A percentile compares a stretch with the other conserved stretches of the same genome.
These are phyloP conservation scores for Leptographium radiaticola DNA, from an alignment of 2,329 filamentous ascomycete species.

Conservation along the genomic window DNA sequence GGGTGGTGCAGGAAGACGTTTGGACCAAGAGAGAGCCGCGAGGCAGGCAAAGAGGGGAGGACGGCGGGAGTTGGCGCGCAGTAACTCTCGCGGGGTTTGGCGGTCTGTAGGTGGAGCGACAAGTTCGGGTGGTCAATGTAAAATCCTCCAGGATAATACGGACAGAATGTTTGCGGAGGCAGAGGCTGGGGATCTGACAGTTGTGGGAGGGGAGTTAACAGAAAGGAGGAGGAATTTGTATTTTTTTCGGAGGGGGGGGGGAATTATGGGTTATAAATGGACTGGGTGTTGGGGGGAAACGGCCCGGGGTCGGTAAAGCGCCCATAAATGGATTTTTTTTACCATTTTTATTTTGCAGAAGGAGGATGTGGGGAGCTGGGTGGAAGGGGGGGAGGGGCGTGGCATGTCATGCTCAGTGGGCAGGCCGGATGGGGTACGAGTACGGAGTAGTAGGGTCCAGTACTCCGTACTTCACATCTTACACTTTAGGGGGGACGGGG, in stretches of 20 bases:
- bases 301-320: slow-evolving; percentile 11
- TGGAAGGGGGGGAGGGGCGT: slow-evolving; percentile 5
- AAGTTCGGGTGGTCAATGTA: too few species aligned
- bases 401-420: slow-evolving; percentile 2
- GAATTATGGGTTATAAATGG: slow-evolving; percentile 13
- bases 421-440: neutral
- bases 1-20: neutral
- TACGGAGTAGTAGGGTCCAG: too few species aligned
- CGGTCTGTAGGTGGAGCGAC: too few species aligned
- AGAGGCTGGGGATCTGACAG: neutral
- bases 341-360: slow-evolving; percentile 3
- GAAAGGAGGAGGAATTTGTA: neutral
- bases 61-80: neutral
- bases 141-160: neutral
- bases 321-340: slow-evolving; percentile 4
- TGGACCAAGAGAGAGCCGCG: neutral
- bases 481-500: neutral
- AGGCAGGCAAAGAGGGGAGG: neutral
- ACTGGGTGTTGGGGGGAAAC: neutral
- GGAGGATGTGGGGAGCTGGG: slow-evolving; percentile 10
- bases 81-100: too few species aligned
- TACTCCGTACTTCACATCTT: neutral
- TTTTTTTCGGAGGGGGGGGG: slow-evolving; percentile 4
- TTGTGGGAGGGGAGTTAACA: neutral
- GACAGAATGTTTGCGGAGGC: neutral